Evolutionary conservation across 345 rosid genomes (phyloP).

Genomic region (Ailanthus altissimus): DNA sequence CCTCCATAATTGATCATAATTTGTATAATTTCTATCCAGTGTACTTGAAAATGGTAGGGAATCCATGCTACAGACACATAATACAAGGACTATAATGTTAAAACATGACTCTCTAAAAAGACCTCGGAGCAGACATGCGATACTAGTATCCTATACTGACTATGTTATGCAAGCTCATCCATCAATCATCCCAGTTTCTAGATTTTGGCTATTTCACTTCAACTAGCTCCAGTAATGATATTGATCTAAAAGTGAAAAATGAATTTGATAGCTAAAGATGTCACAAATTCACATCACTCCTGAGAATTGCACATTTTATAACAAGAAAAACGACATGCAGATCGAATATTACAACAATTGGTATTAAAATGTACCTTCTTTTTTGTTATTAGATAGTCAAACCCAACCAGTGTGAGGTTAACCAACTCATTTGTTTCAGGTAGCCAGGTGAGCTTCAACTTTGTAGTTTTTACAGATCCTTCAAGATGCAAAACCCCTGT

Average conservation of each 20-base stretch:
- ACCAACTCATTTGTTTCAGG: conserved; percentile 60
- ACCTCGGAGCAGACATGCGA: too few species aligned
- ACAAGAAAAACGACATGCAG: background rate
- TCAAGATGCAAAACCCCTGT: conserved; percentile 74
- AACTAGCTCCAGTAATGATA: background rate
- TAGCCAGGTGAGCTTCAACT: conserved; percentile 90
- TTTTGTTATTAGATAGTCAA: conserved; percentile 66
- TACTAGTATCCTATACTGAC: background rate
- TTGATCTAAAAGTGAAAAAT: background rate
- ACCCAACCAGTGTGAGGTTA: conserved; percentile 58
- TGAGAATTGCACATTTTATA: background rate
- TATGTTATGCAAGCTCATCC: background rate
- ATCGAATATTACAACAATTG: background rate
- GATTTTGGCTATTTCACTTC: background rate
- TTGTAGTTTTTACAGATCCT: conserved; percentile 89
- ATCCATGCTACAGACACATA: background rate
- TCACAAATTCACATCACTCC: background rate
- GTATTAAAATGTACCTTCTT: conserved; percentile 52
- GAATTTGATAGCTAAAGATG: background rate
- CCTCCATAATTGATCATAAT: background rate
- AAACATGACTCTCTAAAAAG: background rate
- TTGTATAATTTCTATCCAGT: too few species aligned
- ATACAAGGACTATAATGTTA: background rate
- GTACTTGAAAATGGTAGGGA: too few species aligned
- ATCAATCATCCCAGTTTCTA: background rate